Base-by-base conservation (phyloP, 2,329 filamentous ascomycete species). In the Trichoderma koningiopsis region DNA sequence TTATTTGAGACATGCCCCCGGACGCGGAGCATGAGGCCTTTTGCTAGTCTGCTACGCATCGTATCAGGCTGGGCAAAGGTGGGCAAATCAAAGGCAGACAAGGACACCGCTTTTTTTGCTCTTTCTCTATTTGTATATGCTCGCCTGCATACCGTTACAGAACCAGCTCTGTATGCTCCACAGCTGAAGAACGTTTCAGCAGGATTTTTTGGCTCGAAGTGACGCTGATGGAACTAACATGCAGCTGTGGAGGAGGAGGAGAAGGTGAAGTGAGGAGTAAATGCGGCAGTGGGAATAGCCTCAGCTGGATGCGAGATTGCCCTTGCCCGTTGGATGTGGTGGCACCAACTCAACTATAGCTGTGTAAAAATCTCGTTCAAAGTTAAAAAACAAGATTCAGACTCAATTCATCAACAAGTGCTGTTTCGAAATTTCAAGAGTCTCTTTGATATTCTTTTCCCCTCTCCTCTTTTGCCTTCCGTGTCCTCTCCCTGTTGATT, bases 91-190 rank as follows among this genome's bases (percentile, higher is more conserved):
- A 19, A 57, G 19, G 27, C 7, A 22, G 31, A 43, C 29, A 6
- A 31, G 56, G 65, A 60, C 65, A 68, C 65, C 65, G 56, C 65
- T 68, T 22, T 43, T 68, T 68, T 67, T 60, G 13, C 47, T 49
- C 47, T 4, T n/a, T 47, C n/a, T 49, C 13, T 10, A 8, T 58
- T 52, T 55, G 40, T 35, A 10, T 22, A 14, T 58, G 40, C 5
- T 13, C 43, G 58, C 33, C n/a, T 49, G 55, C 53, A 33, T 24
- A 59, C 24, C 11, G 31, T 43, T 68, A 35, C 57, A 68, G 47
- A 47, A 33, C 24, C 65, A 61, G 47, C 24, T 68, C 31, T 61
- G 37, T 24, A 33, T 37, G 55, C 55, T 59, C 64, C 64, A 59
- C 64, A n/a, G 24, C 22, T 27, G 40, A 29, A n/a, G 33, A 31